Conservation (phyloP, 2,329 filamentous ascomycete genomes). For the Incumbomyces delicatus region DNA sequence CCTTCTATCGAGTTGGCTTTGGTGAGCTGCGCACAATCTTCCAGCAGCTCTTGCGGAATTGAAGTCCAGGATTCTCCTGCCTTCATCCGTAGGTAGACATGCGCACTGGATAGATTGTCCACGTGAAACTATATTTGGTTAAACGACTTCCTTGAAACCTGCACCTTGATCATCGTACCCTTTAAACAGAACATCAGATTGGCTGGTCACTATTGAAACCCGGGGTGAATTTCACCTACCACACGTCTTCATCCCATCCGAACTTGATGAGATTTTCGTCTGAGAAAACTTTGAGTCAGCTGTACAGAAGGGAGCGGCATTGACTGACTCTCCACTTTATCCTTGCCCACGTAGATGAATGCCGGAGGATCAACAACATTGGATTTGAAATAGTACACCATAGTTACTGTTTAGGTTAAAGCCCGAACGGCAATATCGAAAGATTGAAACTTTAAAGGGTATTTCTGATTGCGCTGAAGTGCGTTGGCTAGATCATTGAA, state of each 20-base stretch:
- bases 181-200: slow-evolving; percentile 8
- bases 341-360: slow-evolving; percentile 93
- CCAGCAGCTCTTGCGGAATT: slow-evolving; percentile 64
- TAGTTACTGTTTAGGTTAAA: slow-evolving; percentile 28
- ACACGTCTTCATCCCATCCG: slow-evolving; percentile 91
- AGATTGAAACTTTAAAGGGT: too few species aligned
- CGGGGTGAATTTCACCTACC: slow-evolving; percentile 41
- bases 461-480: too few species aligned
- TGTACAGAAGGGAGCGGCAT: not conserved
- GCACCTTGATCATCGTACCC: slow-evolving; percentile 8
- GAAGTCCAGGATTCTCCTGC: slow-evolving; percentile 75
- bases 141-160: not conserved
- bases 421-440: too few species aligned
- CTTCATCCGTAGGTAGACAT: slow-evolving; percentile 82
- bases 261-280: slow-evolving; percentile 94
- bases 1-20: slow-evolving; percentile 99
- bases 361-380: slow-evolving; percentile 71
- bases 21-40: slow-evolving; percentile 90
- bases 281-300: slow-evolving; percentile 29
- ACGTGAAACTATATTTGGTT: slow-evolving; percentile 65
- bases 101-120: slow-evolving; percentile 92
- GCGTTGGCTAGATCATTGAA: too few species aligned
- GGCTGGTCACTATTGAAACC: too few species aligned
- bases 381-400: slow-evolving; percentile 97
- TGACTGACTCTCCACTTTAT: slow-evolving; percentile 89